Evolutionary conservation across 345 rosid genomes (phyloP).

Genomic region (Ceriops decandra): DNA sequence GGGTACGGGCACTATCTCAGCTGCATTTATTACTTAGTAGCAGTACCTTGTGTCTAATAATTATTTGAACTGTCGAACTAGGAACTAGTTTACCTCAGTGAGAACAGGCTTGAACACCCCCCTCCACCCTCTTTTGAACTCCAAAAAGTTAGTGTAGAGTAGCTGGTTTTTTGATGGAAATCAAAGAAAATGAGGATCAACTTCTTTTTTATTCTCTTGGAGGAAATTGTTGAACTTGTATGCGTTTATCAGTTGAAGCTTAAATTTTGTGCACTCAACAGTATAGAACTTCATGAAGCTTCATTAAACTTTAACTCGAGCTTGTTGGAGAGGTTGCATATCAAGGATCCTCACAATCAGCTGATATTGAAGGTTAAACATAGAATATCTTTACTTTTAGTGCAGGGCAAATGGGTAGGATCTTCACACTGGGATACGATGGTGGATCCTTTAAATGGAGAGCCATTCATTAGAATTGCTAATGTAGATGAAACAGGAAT

Average conservation of each 20-base stretch:
- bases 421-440: constrained; percentile 58
- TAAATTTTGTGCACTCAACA: background rate
- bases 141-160: background rate
- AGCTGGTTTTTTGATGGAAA: background rate
- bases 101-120: too few species aligned
- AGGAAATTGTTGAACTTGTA: background rate
- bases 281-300: background rate
- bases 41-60: too few species aligned
- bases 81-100: too few species aligned
- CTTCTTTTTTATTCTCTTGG: background rate
- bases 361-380: constrained; percentile 7
- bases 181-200: background rate
- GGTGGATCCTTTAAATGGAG: constrained; percentile 94
- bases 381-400: constrained; percentile 34
- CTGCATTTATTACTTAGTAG: background rate
- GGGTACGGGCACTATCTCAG: constrained; percentile 38
- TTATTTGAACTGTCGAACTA: too few species aligned
- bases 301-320: background rate
- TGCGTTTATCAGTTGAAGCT: too few species aligned
- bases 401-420: constrained; percentile 87
- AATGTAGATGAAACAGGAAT: constrained; percentile 71
- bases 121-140: background rate
- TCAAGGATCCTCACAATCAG: background rate
- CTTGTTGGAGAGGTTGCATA: background rate
- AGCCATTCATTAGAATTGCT: constrained; percentile 78